phyloP scores from a whole-genome alignment of 352 stramenopile species.

The Phytophthora podocarpi region DNA sequence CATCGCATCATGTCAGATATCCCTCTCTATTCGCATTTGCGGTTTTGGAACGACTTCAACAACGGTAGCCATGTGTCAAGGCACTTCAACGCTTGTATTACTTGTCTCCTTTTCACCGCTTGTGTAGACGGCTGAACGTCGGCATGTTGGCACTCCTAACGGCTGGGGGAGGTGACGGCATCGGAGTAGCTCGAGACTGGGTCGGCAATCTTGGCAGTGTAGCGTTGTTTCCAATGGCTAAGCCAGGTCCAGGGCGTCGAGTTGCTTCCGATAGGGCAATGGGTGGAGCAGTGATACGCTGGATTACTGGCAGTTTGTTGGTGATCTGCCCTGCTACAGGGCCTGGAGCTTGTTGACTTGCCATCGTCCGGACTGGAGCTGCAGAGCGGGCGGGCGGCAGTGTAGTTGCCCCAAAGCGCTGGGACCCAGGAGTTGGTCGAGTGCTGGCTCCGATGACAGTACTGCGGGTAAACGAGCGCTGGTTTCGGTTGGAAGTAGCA shows the following conservation, averaged over 20 bases:
- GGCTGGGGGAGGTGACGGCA: conserved; percentile 49
- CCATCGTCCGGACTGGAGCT: neutral
- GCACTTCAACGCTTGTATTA: conserved; percentile 20
- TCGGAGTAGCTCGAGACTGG: conserved; percentile 18
- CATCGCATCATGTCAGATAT: conserved; percentile 1
- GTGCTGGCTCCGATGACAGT: conserved; percentile 19
- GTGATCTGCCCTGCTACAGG: conserved; percentile 10
- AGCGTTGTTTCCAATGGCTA: conserved; percentile 13
- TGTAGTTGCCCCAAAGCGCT: conserved; percentile 6
- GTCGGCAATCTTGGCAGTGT: conserved; percentile 42
- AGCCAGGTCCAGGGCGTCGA: conserved; percentile 5
- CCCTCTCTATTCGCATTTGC: conserved; percentile 9
- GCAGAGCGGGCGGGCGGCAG: conserved; percentile 10
- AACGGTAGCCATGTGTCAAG: conserved; percentile 14
- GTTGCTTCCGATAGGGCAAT: neutral
- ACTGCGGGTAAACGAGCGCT: conserved; percentile 32
- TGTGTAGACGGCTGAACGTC: conserved; percentile 69
- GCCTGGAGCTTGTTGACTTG: conserved; percentile 1
- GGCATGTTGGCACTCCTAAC: conserved; percentile 49
- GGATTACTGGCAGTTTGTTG: conserved; percentile 27
- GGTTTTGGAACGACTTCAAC: neutral
- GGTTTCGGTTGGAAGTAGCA: conserved; percentile 5
- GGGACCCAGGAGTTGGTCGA: neutral
- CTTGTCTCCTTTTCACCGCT: conserved; percentile 40
- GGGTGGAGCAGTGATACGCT: conserved; percentile 6